A percentile compares a stretch with the other conserved stretches of the same genome.
Conservation (phyloP, 208 protist genomes). For the Endotrypanum monterogeii region DNA sequence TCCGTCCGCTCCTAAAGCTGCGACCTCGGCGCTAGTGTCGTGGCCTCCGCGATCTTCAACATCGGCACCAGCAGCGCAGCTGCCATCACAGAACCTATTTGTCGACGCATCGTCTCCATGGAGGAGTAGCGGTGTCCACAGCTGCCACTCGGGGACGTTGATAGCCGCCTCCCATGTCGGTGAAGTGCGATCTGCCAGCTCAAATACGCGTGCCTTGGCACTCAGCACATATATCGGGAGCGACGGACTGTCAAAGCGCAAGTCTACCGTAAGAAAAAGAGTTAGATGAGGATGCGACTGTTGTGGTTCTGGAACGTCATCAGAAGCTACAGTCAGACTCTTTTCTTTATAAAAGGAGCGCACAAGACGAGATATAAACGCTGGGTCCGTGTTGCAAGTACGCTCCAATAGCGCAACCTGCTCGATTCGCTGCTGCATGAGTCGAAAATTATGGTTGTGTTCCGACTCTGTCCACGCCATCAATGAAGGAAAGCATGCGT, state of each 20-base stretch:
- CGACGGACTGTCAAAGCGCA: conserved; percentile 67
- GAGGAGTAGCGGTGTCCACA: conserved; percentile 40
- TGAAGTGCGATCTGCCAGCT: conserved; percentile 11
- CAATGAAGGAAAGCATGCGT: conserved; percentile 76
- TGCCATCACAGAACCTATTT: not conserved
- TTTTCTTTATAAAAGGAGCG: conserved; percentile 10
- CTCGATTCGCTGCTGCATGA: conserved; percentile 46
- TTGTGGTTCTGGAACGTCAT: not conserved
- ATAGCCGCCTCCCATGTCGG: not conserved
- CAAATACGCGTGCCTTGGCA: conserved; percentile 67
- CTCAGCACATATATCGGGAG: conserved; percentile 79
- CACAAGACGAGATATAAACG: conserved; percentile 44
- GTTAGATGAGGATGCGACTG: conserved; percentile 10
- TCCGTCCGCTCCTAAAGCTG: not conserved
- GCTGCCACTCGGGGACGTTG: conserved; percentile 9
- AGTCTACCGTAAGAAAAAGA: conserved; percentile 72
- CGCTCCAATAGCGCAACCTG: conserved; percentile 57
- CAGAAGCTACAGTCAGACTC: not conserved
- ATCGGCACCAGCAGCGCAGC: not conserved
- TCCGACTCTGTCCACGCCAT: conserved; percentile 70
- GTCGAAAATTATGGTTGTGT: conserved; percentile 56
- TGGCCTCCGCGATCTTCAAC: conserved; percentile 1
- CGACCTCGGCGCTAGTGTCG: not conserved
- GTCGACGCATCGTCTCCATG: not conserved
- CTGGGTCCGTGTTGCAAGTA: conserved; percentile 23